Evolutionary conservation across 306 rosid species (phyloP), one percentile per base, ranked within the genome.

Genomic region (Sindora glabra): DNA sequence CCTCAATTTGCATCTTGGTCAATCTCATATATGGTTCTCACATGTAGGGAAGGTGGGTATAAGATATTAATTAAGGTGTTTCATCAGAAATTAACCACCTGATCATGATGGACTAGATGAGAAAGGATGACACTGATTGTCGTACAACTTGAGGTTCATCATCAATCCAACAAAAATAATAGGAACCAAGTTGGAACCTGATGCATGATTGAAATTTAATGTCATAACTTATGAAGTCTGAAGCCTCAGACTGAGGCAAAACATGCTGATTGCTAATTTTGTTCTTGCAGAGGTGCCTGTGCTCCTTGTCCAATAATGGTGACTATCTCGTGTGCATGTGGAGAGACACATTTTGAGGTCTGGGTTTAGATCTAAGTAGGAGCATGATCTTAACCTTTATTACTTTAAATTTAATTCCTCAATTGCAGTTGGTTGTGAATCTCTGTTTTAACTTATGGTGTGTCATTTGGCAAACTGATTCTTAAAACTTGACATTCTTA

Each of bases 271-370:
- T 55, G 48, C 54, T 52, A 37, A 47, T 44, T 78, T 84, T 72
- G 64, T 69, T 83, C 30, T 49, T 72, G 80, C 96, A 92, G 98
- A 62, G 98, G 96, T 76, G 64, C 92, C 56, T 92, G 96, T 77
- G 92, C 98, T 74, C 98, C 98, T 59, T 92, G 98, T 62, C 98
- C 96, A 5, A 83, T 88, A 59, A 88, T 88, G 98, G 96, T 88
- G 73, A 88, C 89, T 40, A 88, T 92, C 58, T 61, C 96, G 8
- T 92, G 98, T 72, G 82, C 84, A 48, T 88, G 98, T 55, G 95
- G 96, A 39, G 92, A 74, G 79, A 92, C 96, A 25, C 94, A 80
- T 69, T 83, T 86, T 70, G 96, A 92, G 98, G 98, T 92, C 54
- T 57, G 78, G 56, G 3, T 65, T 39, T 56, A 15, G 46, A 27